These are phyloP conservation scores for Naganishia sp. DNA, from an alignment of 1,284 basidiomycete genomes.

Conservation along the genomic window DNA sequence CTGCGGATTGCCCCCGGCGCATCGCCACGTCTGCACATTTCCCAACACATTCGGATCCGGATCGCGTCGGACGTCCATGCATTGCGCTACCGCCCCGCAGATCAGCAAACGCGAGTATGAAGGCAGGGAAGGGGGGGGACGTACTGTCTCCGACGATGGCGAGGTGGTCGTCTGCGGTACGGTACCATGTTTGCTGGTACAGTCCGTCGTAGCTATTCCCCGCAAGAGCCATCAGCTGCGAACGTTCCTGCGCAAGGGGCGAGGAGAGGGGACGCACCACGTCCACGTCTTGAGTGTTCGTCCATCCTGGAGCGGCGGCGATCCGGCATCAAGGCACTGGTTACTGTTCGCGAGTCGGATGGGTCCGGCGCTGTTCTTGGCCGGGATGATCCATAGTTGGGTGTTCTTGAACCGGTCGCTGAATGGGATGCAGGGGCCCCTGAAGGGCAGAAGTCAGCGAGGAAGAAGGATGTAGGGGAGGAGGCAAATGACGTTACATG, in stretches of 20 bases:
- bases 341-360: conserved; percentile 29
- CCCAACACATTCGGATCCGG: neutral
- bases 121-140: neutral
- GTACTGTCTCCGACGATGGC: conserved; percentile 32
- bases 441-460: neutral
- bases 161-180: conserved; percentile 29
- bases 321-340: conserved; percentile 34
- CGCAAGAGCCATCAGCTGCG: neutral
- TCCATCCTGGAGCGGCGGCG: conserved; percentile 21
- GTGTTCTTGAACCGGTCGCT: conserved; percentile 6
- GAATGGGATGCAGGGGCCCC: conserved; percentile 4
- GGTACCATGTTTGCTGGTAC: conserved; percentile 24
- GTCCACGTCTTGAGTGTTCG: conserved; percentile 30
- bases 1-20: conserved; percentile 25
- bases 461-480: neutral
- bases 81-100: neutral
- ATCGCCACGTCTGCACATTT: conserved; percentile 30
- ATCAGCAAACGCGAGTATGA: neutral
- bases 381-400: conserved; percentile 27
- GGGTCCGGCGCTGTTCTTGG: conserved; percentile 16
- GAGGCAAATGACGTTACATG: conserved; percentile 6
- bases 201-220: conserved; percentile 3
- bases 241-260: too few species aligned
- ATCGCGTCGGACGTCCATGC: conserved; percentile 26
- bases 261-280: too few species aligned